phyloP scores from a whole-genome alignment of 305 asterid species.

The Fraxinus xanthoxyloides region DNA sequence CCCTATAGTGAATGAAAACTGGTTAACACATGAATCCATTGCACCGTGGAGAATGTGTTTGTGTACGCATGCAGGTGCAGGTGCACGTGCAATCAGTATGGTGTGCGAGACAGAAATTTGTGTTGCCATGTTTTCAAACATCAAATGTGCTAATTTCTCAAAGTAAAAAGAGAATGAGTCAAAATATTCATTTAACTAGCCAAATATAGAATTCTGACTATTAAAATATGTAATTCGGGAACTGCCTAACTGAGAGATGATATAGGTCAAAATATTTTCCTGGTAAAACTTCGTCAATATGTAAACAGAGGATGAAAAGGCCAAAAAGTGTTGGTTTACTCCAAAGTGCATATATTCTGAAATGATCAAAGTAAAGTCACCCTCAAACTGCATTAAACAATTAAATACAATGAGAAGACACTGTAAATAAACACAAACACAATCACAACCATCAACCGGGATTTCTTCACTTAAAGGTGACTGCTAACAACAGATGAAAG shows the following conservation, averaged over 20 bases:
- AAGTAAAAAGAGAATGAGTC: background rate
- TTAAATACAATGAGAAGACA: background rate
- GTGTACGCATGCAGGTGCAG: background rate
- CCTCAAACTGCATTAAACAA: background rate
- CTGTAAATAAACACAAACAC: background rate
- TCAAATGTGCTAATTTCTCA: background rate
- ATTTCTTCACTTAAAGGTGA: background rate
- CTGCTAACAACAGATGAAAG: background rate
- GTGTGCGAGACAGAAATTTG: background rate
- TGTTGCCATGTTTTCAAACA: background rate
- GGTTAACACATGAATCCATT: background rate
- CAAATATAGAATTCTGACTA: background rate
- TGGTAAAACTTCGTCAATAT: background rate
- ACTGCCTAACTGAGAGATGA: background rate
- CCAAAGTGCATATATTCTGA: background rate
- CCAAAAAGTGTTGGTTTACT: background rate
- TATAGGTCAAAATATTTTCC: constrained; percentile 1
- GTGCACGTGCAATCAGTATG: background rate
- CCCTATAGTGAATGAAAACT: background rate
- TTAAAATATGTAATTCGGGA: background rate
- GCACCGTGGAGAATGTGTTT: background rate
- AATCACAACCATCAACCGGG: constrained; percentile 11
- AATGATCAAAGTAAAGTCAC: background rate
- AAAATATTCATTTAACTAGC: background rate
- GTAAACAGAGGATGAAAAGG: background rate